Percentiles rank a stretch among this genome's conserved stretches.
phyloP scores from a whole-genome alignment of 2,329 filamentous ascomycete genomes.

The Pseudogymnoascus sp. region DNA sequence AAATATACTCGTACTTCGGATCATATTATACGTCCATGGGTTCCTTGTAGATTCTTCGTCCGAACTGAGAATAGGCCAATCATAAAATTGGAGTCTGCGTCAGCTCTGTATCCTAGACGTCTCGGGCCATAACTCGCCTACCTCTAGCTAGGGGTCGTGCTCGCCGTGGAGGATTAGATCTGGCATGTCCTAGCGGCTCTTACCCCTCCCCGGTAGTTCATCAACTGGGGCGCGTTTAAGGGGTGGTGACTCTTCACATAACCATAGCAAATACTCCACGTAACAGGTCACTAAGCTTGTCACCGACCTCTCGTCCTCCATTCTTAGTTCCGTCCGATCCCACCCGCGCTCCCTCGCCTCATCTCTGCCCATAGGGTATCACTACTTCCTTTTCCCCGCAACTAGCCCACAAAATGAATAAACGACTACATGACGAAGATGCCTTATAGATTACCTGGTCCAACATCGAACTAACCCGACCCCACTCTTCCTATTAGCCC shows the following conservation, averaged over 20 bases:
- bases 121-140: background rate
- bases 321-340: background rate
- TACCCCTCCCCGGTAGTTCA: background rate
- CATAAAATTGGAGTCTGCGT: background rate
- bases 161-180: background rate
- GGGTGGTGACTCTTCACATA: background rate
- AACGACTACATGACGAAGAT: background rate
- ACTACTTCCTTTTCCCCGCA: background rate
- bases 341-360: background rate
- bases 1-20: background rate
- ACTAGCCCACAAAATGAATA: background rate
- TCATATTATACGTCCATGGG: background rate
- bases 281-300: background rate
- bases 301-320: background rate
- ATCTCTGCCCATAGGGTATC: background rate
- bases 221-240: background rate
- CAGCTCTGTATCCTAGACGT: background rate
- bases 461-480: background rate
- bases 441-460: background rate
- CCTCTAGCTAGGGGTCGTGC: background rate
- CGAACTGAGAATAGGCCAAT: background rate
- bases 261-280: background rate
- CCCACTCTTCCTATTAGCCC: background rate
- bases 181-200: background rate
- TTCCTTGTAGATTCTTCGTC: background rate